These are phyloP conservation scores for Monilinia polystroma DNA, from an alignment of 2,329 filamentous ascomycete species.

Conservation along the genomic window DNA sequence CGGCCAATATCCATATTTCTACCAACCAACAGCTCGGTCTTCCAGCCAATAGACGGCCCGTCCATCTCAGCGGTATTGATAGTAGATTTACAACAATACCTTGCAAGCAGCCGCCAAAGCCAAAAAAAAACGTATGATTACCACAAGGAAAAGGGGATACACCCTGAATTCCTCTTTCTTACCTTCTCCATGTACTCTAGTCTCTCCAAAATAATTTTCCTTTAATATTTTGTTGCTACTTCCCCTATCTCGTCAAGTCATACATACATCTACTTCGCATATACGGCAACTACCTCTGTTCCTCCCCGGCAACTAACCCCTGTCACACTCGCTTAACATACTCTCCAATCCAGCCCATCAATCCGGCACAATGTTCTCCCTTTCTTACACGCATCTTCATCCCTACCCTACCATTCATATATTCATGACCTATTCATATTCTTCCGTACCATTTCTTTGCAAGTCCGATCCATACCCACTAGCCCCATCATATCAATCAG, in stretches of 20 bases:
- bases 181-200: neutral
- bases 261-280: conserved; percentile 10
- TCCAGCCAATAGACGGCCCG: conserved; percentile 17
- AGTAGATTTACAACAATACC: neutral
- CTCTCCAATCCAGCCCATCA: conserved; percentile 10
- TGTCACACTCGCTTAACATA: conserved; percentile 11
- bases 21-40: conserved; percentile 2
- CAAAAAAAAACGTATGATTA: conserved; percentile 8
- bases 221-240: neutral
- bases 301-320: conserved; percentile 1
- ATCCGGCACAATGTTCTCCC: conserved; percentile 22
- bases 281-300: conserved; percentile 10
- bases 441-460: neutral
- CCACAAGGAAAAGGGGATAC: neutral
- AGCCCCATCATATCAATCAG: conserved; percentile 9
- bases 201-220: neutral
- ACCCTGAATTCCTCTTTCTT: neutral
- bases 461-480: neutral
- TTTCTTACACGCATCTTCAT: conserved; percentile 18
- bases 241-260: conserved; percentile 4
- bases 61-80: conserved; percentile 14
- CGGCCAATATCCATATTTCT: conserved; percentile 1
- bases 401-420: conserved; percentile 9
- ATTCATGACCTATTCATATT: conserved; percentile 3
- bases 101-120: neutral